Percentiles rank a stretch among this genome's conserved stretches.
Conservation (phyloP, 2,329 filamentous ascomycete species). For the Myriosclerotinia duriaeana region DNA sequence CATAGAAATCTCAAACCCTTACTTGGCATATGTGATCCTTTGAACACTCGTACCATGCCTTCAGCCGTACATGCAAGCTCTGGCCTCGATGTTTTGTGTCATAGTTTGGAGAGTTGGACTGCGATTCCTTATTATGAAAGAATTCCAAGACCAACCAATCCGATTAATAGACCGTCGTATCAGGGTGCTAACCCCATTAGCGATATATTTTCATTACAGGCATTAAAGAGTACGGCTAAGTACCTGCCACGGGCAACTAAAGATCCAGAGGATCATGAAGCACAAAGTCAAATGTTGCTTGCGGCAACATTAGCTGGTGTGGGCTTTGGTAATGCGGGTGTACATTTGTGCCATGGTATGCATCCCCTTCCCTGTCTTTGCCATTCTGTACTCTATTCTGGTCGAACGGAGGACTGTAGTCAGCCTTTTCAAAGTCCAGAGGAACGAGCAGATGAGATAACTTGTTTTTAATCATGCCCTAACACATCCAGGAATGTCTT, state of each 20-base stretch:
- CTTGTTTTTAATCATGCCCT: constrained; percentile 6
- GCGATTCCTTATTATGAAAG: constrained; percentile 93
- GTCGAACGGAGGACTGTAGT: no score
- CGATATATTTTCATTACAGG: constrained; percentile 91
- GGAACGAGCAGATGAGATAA: not conserved
- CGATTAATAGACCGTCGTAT: constrained; percentile 87
- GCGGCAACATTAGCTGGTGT: constrained; percentile 92
- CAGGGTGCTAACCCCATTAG: constrained; percentile 97
- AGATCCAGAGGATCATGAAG: constrained; percentile 88
- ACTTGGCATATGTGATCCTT: constrained; percentile 77
- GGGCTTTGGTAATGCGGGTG: constrained; percentile 95
- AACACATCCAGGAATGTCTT: constrained; percentile 72
- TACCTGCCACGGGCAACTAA: constrained; percentile 86
- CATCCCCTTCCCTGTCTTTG: not conserved
- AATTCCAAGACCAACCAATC: constrained; percentile 79
- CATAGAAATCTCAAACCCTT: constrained; percentile 95
- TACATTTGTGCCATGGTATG: constrained; percentile 73
- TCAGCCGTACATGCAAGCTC: constrained; percentile 88
- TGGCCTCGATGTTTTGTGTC: constrained; percentile 91
- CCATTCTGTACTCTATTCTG: not conserved
- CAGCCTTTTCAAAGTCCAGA: no score
- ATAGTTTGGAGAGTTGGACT: constrained; percentile 94
- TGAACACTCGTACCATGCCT: constrained; percentile 97
- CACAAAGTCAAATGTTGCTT: constrained; percentile 92
- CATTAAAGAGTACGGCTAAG: constrained; percentile 79